Conservation (phyloP, 805 yeast species). For the Barnettozyma sucrosica region DNA sequence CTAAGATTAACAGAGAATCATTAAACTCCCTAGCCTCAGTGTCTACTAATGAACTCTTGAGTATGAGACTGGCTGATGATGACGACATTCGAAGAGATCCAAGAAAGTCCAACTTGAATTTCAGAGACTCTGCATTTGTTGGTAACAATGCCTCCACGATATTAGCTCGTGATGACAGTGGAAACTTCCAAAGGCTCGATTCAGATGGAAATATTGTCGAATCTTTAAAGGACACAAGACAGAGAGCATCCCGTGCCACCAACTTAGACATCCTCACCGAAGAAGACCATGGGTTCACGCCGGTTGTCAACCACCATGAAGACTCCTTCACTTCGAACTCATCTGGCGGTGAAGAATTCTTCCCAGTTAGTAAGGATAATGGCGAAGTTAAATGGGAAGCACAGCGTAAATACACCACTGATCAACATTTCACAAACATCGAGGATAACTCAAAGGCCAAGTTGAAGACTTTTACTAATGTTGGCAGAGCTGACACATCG, state of each 20-base stretch:
- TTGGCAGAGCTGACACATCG: constrained; percentile 28
- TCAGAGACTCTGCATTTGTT: constrained; percentile 37
- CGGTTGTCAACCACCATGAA: constrained; percentile 9
- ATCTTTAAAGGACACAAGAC: constrained; percentile 8
- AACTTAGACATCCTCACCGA: constrained; percentile 23
- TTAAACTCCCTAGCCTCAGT: constrained; percentile 75
- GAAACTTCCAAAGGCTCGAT: constrained; percentile 24
- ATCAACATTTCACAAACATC: not conserved
- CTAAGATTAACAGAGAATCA: constrained; percentile 47
- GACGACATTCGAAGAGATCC: constrained; percentile 38
- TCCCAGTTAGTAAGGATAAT: constrained; percentile 16
- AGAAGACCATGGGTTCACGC: constrained; percentile 15
- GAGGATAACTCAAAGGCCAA: constrained; percentile 26
- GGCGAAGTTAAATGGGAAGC: constrained; percentile 22
- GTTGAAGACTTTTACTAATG: constrained; percentile 31
- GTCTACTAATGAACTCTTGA: constrained; percentile 75
- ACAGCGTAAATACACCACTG: constrained; percentile 11
- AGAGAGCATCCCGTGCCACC: constrained; percentile 20
- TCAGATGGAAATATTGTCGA: constrained; percentile 27
- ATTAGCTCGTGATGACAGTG: constrained; percentile 25
- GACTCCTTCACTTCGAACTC: constrained; percentile 20
- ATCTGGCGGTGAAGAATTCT: constrained; percentile 23
- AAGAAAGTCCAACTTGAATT: constrained; percentile 33
- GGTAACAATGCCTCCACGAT: constrained; percentile 24
- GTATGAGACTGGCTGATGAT: constrained; percentile 71